Conservation (phyloP, 345 rosid genomes). For the Murraya koenigii region DNA sequence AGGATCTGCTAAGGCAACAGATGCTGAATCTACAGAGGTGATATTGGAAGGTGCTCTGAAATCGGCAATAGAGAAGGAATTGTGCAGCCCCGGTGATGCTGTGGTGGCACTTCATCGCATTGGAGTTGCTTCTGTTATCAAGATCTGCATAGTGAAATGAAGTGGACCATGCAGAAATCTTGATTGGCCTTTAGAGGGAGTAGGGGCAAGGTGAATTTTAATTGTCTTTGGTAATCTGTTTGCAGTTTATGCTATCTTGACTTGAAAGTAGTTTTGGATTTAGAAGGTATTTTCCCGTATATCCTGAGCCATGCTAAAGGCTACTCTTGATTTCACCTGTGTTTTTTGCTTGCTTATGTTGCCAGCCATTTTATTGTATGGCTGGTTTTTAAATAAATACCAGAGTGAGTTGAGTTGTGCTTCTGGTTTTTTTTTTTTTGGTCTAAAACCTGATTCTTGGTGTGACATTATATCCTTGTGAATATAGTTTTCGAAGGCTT, state of each 20-base stretch:
- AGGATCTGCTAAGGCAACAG: constrained; percentile 94
- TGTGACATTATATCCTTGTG: background rate
- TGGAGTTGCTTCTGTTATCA: constrained; percentile 81
- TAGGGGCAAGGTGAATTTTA: background rate
- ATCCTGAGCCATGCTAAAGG: constrained; percentile 2
- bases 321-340: background rate
- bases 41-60: constrained; percentile 68
- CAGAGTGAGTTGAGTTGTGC: background rate
- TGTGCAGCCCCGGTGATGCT: constrained; percentile 76
- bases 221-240: background rate
- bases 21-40: constrained; percentile 81
- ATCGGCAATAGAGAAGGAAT: constrained; percentile 58
- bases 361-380: background rate
- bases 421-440: background rate
- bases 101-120: constrained; percentile 82
- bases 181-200: constrained; percentile 2
- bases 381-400: background rate
- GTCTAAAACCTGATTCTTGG: background rate
- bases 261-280: constrained; percentile 6
- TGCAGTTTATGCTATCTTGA: constrained; percentile 10
- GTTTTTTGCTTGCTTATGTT: background rate
- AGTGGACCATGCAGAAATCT: background rate
- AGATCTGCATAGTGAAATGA: constrained; percentile 81
- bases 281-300: background rate
- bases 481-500: background rate